Evolutionary conservation across 345 rosid genomes (phyloP).

Genomic region (Salix brachista): DNA sequence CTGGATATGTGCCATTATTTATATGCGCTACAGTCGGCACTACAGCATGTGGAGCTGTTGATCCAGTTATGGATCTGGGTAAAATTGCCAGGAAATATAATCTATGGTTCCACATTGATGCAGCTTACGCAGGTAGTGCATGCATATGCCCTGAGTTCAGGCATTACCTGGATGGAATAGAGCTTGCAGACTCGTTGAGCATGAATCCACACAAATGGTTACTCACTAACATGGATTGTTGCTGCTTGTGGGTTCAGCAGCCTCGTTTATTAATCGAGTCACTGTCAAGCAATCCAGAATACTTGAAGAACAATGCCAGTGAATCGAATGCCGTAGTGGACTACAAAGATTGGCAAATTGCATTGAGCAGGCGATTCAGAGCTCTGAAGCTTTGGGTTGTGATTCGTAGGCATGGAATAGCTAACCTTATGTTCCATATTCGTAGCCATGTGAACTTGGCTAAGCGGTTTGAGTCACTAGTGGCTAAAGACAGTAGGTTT

Average conservation of each 20-base stretch:
- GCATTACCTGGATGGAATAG: conserved; percentile 18
- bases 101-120: conserved; percentile 39
- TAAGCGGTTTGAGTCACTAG: conserved; percentile 10
- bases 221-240: conserved; percentile 25
- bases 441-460: conserved; percentile 25
- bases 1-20: too few relatives aligned
- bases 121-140: conserved; percentile 30
- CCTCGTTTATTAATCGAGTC: conserved; percentile 5
- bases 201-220: conserved; percentile 24
- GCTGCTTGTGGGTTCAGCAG: conserved; percentile 21
- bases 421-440: conserved; percentile 18
- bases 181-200: conserved; percentile 21
- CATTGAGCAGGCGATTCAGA: conserved; percentile 25
- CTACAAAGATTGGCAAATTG: conserved; percentile 38
- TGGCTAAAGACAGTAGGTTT: conserved; percentile 18
- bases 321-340: conserved; percentile 14
- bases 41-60: too few relatives aligned
- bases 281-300: conserved; percentile 8
- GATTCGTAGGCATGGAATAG: conserved; percentile 27
- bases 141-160: conserved; percentile 34
- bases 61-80: too few relatives aligned
- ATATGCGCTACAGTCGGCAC: too few relatives aligned
- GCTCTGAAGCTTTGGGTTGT: conserved; percentile 40
- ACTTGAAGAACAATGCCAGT: conserved; percentile 6
- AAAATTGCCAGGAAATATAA: conserved; percentile 8